Evolutionary conservation across 441 rosid genomes (phyloP).

Genomic region (Dalechampia spathulata): DNA sequence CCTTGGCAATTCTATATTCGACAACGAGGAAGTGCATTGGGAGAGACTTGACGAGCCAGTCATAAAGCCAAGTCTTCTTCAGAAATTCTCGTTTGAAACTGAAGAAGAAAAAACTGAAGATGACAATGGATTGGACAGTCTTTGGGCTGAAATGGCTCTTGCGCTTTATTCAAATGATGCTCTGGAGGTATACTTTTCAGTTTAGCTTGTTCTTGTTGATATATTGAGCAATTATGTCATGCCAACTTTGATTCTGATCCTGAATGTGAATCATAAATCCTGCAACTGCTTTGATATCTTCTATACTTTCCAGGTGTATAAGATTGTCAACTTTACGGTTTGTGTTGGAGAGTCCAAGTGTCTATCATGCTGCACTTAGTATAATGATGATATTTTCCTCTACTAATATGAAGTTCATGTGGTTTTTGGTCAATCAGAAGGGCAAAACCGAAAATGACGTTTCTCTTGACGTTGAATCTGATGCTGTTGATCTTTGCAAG

Average conservation of each 20-base stretch:
- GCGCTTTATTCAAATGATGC: slow-evolving; percentile 27
- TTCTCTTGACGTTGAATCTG: slow-evolving; percentile 5
- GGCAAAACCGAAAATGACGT: slow-evolving; percentile 12
- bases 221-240: no score
- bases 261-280: no score
- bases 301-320: no score
- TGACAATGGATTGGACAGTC: slow-evolving; percentile 28
- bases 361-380: no score
- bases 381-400: background rate
- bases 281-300: no score
- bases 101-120: slow-evolving; percentile 32
- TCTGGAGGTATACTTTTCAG: slow-evolving; percentile 20
- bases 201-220: no score
- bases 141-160: slow-evolving; percentile 50
- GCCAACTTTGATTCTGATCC: no score
- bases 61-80: no score
- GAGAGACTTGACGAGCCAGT: no score
- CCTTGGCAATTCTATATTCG: slow-evolving; percentile 29
- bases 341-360: no score
- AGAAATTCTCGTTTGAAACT: no score
- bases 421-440: slow-evolving; percentile 13
- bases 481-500: slow-evolving; percentile 17
- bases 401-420: background rate
- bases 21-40: slow-evolving; percentile 10
- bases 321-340: no score